Conservation (phyloP, 1,139 yeast genomes). For the Geotrichum europaeum region DNA sequence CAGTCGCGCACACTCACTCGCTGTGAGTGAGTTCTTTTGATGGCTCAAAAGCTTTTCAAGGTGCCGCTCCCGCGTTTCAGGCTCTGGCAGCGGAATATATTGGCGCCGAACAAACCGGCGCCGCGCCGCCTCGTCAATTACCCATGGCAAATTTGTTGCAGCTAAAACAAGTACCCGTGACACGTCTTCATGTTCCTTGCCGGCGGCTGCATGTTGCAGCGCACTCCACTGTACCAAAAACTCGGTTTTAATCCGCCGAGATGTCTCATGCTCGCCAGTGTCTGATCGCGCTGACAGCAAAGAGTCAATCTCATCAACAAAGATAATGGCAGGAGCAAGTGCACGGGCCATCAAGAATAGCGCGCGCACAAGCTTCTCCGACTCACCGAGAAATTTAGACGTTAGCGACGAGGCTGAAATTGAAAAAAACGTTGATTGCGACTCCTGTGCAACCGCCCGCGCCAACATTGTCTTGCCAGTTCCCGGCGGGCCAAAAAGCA, state of each 20-base stretch:
- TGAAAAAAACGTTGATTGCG: slow-evolving; percentile 87
- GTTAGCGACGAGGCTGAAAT: slow-evolving; percentile 90
- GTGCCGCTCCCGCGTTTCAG: slow-evolving; percentile 72
- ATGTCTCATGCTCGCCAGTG: slow-evolving; percentile 83
- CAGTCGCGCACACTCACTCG: slow-evolving; percentile 55
- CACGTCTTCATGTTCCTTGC: slow-evolving; percentile 49
- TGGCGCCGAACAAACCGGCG: slow-evolving; percentile 90
- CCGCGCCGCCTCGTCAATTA: slow-evolving; percentile 96
- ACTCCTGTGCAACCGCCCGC: slow-evolving; percentile 94
- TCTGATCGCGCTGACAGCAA: slow-evolving; percentile 76
- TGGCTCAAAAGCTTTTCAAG: slow-evolving; percentile 60
- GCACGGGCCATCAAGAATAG: slow-evolving; percentile 78
- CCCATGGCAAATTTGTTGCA: slow-evolving; percentile 97
- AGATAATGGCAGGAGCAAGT: slow-evolving; percentile 87
- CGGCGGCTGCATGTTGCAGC: slow-evolving; percentile 88
- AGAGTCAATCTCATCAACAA: slow-evolving; percentile 95
- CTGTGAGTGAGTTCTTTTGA: slow-evolving; percentile 64
- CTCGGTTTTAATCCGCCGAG: slow-evolving; percentile 88
- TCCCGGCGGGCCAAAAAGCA: slow-evolving; percentile 96
- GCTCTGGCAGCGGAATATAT: slow-evolving; percentile 91
- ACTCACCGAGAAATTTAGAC: slow-evolving; percentile 82
- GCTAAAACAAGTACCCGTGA: slow-evolving; percentile 85
- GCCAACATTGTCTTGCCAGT: slow-evolving; percentile 98
- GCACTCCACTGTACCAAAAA: slow-evolving; percentile 96
- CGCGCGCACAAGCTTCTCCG: slow-evolving; percentile 89